These are phyloP conservation scores for Pinus tabuliformis DNA, from an alignment of 75 land plant species.

Conservation along the genomic window DNA sequence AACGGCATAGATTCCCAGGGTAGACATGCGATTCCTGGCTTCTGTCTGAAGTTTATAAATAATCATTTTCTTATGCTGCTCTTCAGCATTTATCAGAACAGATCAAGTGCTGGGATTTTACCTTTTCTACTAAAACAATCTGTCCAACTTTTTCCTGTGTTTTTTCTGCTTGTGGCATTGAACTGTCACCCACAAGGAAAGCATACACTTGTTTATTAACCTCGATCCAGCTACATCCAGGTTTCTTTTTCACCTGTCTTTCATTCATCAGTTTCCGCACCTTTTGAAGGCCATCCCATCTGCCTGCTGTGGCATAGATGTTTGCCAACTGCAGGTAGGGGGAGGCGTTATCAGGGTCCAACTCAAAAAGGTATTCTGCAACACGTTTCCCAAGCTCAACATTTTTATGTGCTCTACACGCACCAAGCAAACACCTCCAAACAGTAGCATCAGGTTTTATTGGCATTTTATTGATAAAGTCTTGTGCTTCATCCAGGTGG, in stretches of 20 bases:
- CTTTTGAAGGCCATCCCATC: constrained; percentile 37
- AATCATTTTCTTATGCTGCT: too few species aligned
- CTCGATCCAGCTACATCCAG: constrained; percentile 70
- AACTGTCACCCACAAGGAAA: constrained; percentile 28
- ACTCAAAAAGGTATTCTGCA: constrained; percentile 41
- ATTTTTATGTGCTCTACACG: constrained; percentile 57
- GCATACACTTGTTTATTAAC: constrained; percentile 37
- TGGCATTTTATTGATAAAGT: constrained; percentile 51
- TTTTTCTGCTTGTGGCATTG: too few species aligned
- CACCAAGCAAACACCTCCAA: constrained; percentile 66
- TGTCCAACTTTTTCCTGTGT: too few species aligned
- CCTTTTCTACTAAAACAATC: too few species aligned
- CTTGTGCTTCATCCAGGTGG: constrained; percentile 36
- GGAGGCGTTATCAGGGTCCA: constrained; percentile 54
- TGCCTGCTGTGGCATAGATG: constrained; percentile 44
- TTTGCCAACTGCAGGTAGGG: constrained; percentile 57
- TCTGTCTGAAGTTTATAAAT: too few species aligned
- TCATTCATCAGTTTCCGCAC: constrained; percentile 55
- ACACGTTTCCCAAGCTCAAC: constrained; percentile 40
- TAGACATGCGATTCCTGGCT: too few species aligned
- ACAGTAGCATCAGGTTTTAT: constrained; percentile 42
- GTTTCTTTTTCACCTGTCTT: constrained; percentile 44
- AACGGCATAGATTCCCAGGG: too few species aligned
- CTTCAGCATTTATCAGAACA: too few species aligned
- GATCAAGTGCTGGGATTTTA: too few species aligned